Percentiles rank a stretch among this genome's conserved stretches.
phyloP scores from a whole-genome alignment of 2,329 filamentous ascomycete genomes.

The Xylariaceae sp. region DNA sequence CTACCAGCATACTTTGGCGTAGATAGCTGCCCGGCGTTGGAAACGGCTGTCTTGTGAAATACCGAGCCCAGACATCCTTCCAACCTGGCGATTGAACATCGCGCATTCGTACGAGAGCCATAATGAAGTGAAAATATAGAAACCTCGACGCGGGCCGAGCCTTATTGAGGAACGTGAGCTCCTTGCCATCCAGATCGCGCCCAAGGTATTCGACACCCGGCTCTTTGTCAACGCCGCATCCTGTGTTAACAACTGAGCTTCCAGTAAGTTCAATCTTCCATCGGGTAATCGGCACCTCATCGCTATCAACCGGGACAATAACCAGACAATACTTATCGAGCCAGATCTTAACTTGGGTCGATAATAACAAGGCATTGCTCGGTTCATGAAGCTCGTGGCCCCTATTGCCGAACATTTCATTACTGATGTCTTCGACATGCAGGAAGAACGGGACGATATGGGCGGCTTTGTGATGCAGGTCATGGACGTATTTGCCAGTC shows the following conservation, averaged over 20 bases:
- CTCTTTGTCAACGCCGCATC: not conserved
- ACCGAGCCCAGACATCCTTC: slow-evolving; percentile 1
- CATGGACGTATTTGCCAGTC: too few relatives aligned
- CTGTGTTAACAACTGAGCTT: too few relatives aligned
- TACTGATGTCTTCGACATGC: not conserved
- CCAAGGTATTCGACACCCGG: not conserved
- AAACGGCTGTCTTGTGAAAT: not conserved
- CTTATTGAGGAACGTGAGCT: not conserved
- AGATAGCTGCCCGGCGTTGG: slow-evolving; percentile 4
- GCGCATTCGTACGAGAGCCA: not conserved
- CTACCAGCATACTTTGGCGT: not conserved
- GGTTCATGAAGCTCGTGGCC: slow-evolving; percentile 6
- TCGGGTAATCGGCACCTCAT: slow-evolving; percentile 21
- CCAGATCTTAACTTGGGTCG: slow-evolving; percentile 18
- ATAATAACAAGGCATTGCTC: slow-evolving; percentile 25
- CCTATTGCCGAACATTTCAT: slow-evolving; percentile 21
- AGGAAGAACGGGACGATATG: slow-evolving; percentile 30
- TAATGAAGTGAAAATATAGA: slow-evolving; percentile 6
- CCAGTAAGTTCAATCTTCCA: slow-evolving; percentile 9
- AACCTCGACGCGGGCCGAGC: not conserved
- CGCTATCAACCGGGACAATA: slow-evolving; percentile 22
- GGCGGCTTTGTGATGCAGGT: too few relatives aligned
- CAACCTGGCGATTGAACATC: not conserved
- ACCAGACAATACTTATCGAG: slow-evolving; percentile 43
- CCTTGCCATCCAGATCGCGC: not conserved